These are phyloP conservation scores for Periglandula ipomoeae DNA, from an alignment of 2,329 filamentous ascomycete genomes.

Conservation along the genomic window DNA sequence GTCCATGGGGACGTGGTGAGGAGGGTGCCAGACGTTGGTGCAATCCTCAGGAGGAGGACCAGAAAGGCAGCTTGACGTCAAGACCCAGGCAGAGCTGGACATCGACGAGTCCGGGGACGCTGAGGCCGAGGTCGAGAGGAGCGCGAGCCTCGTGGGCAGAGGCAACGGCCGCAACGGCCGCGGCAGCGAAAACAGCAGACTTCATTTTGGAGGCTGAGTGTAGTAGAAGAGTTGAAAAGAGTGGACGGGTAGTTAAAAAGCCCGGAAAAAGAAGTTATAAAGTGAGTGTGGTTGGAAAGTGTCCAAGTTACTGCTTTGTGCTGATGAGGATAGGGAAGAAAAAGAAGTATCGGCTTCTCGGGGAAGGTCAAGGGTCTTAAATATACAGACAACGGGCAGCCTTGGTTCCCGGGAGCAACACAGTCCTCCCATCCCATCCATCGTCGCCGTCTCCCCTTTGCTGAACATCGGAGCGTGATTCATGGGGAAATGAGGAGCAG, in stretches of 20 bases:
- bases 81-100: conserved; percentile 11
- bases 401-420: not conserved
- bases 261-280: conserved; percentile 12
- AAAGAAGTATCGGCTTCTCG: not conserved
- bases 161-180: conserved; percentile 10
- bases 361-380: conserved; percentile 13
- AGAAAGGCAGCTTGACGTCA: conserved; percentile 14
- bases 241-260: conserved; percentile 13
- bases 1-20: conserved; percentile 27
- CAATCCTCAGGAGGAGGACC: conserved; percentile 16
- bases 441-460: not conserved
- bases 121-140: conserved; percentile 7
- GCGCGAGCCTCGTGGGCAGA: conserved; percentile 11
- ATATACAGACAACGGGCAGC: conserved; percentile 6
- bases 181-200: conserved; percentile 15
- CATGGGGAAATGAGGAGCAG: conserved; percentile 12
- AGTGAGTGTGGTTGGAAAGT: conserved; percentile 6
- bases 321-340: conserved; percentile 7
- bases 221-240: conserved; percentile 11
- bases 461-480: conserved; percentile 5
- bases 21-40: conserved; percentile 27
- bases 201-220: conserved; percentile 13
- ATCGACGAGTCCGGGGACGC: conserved; percentile 6
- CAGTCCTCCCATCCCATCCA: conserved; percentile 1
- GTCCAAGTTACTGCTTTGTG: conserved; percentile 8